phyloP scores from a whole-genome alignment of 2,329 filamentous ascomycete genomes.

The Ceratocystis variospora region DNA sequence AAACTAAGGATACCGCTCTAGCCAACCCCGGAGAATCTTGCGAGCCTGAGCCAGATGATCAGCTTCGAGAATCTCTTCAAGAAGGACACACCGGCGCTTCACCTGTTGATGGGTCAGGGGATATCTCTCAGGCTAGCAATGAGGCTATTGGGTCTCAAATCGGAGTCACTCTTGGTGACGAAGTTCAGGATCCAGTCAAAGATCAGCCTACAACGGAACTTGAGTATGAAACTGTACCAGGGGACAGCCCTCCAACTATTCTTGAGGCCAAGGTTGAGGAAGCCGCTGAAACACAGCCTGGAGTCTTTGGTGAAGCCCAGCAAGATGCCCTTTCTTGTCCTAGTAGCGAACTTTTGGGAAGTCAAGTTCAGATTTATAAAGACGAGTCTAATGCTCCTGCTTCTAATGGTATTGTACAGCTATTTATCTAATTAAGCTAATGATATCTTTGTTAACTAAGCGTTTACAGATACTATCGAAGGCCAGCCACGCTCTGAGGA shows the following conservation, averaged over 20 bases:
- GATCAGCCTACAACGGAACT: neutral
- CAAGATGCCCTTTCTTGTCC: neutral
- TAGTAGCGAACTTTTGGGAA: neutral
- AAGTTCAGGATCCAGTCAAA: neutral
- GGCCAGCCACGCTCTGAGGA: neutral
- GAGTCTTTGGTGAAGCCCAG: neutral
- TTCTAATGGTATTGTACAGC: neutral
- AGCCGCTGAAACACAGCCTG: neutral
- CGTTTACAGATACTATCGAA: neutral
- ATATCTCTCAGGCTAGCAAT: neutral
- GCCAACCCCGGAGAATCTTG: neutral
- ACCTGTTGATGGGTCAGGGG: neutral
- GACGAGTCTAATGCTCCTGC: neutral
- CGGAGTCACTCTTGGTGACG: neutral
- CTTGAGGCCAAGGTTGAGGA: neutral
- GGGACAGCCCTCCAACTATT: neutral
- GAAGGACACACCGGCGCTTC: neutral
- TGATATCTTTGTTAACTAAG: neutral
- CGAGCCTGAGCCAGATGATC: neutral
- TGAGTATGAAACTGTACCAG: neutral
- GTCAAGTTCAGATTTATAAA: neutral
- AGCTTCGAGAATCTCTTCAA: neutral
- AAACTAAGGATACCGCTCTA: neutral
- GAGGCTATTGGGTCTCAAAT: neutral
- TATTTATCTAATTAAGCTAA: neutral